Evolutionary conservation across 2,329 filamentous ascomycete species (phyloP).

Genomic region (Exophiala phaeomuriformis): DNA sequence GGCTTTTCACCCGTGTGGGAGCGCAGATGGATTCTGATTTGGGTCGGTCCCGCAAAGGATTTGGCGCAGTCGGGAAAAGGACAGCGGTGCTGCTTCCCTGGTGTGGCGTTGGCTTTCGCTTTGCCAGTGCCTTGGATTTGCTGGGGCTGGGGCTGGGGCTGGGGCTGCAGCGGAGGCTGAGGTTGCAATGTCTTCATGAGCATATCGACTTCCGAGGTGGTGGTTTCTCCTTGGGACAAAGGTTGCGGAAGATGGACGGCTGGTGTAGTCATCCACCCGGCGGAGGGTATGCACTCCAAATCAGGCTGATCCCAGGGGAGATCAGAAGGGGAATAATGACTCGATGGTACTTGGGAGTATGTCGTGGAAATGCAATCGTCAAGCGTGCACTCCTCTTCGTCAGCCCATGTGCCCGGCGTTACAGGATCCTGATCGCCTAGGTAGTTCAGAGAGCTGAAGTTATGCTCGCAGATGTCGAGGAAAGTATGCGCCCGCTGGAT

Average conservation of each 20-base stretch:
- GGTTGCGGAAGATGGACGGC: conserved; percentile 1
- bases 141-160: background rate
- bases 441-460: conserved; percentile 11
- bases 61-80: conserved; percentile 67
- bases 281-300: conserved; percentile 17
- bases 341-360: conserved; percentile 25
- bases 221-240: background rate
- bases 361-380: conserved; percentile 21
- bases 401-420: conserved; percentile 17
- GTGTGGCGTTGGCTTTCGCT: conserved; percentile 27
- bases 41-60: conserved; percentile 83
- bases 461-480: conserved; percentile 12
- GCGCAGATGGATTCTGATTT: conserved; percentile 80
- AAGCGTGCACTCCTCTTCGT: conserved; percentile 16
- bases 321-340: conserved; percentile 20
- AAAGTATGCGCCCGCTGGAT: conserved; percentile 20
- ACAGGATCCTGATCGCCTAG: conserved; percentile 7
- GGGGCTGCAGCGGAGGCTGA: conserved; percentile 32
- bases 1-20: conserved; percentile 86
- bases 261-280: conserved; percentile 13
- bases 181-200: conserved; percentile 77
- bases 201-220: conserved; percentile 62
- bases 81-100: conserved; percentile 60
- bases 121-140: conserved; percentile 3
- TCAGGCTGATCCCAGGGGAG: conserved; percentile 15